phyloP scores from a whole-genome alignment of 306 rosid genomes.

The Casuarina cunninghamiana region DNA sequence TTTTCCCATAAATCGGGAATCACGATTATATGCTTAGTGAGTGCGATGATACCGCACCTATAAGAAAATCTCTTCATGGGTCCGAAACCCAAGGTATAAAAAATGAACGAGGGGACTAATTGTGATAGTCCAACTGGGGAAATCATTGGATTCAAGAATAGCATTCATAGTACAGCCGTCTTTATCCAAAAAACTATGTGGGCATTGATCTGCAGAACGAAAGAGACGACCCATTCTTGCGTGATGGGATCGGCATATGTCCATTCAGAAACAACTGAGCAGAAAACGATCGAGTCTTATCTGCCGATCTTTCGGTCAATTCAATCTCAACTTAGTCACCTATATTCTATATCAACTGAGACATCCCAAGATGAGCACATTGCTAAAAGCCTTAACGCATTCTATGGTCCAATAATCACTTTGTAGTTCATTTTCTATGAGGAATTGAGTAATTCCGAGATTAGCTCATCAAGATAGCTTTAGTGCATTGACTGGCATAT shows the following conservation, averaged over 20 bases:
- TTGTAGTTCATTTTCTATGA: no score
- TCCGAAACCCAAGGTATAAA: background rate
- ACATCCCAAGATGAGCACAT: conserved; percentile 26
- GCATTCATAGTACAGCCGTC: background rate
- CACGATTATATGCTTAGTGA: no score
- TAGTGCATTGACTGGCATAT: background rate
- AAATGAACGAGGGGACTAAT: background rate
- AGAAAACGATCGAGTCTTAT: conserved; percentile 12
- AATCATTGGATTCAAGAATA: background rate
- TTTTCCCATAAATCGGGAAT: no score
- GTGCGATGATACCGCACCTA: no score
- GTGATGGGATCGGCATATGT: background rate
- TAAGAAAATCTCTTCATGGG: no score
- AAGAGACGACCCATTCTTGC: background rate
- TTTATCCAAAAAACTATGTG: background rate
- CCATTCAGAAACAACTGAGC: background rate
- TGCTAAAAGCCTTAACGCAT: background rate
- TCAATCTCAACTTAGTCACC: conserved; percentile 20
- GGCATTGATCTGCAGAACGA: background rate
- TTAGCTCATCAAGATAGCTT: no score
- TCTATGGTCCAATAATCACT: no score
- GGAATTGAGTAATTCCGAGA: no score
- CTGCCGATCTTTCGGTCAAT: conserved; percentile 34
- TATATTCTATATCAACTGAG: conserved; percentile 21
- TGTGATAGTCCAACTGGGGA: background rate